These are phyloP conservation scores for Vachellia collinsii DNA, from an alignment of 306 rosid species.

Conservation along the genomic window DNA sequence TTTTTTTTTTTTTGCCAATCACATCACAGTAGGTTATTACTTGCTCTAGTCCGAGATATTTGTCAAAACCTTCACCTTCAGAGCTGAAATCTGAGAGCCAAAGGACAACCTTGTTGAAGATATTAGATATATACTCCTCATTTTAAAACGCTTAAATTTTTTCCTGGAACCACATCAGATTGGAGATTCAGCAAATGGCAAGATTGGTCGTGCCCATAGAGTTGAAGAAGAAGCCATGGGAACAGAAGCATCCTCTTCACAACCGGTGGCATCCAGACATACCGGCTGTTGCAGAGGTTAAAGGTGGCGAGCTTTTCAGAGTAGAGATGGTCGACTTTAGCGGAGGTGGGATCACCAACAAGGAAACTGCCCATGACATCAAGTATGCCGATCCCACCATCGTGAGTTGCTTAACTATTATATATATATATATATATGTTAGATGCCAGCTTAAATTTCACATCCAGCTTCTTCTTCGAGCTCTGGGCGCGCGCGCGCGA, in stretches of 20 bases:
- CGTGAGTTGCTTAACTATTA: constrained; percentile 49
- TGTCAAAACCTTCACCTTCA: constrained; percentile 33
- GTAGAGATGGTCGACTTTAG: constrained; percentile 56
- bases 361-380: constrained; percentile 58
- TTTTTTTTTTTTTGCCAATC: no score
- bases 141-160: constrained; percentile 22
- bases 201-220: constrained; percentile 35
- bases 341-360: constrained; percentile 56
- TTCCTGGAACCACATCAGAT: constrained; percentile 23
- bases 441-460: background rate
- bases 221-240: constrained; percentile 44
- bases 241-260: constrained; percentile 47
- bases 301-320: constrained; percentile 38
- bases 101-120: constrained; percentile 34
- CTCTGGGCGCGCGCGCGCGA: background rate
- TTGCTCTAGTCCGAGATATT: background rate
- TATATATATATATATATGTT: background rate
- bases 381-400: constrained; percentile 48
- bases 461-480: background rate
- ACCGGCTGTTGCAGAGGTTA: constrained; percentile 48
- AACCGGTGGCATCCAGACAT: constrained; percentile 61
- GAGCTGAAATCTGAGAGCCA: constrained; percentile 26
- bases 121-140: constrained; percentile 11
- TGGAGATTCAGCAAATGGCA: constrained; percentile 35
- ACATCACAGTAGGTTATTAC: background rate